Evolutionary conservation across 768 basidiomycete genomes (phyloP).

Genomic region (Crucibulum laeve): DNA sequence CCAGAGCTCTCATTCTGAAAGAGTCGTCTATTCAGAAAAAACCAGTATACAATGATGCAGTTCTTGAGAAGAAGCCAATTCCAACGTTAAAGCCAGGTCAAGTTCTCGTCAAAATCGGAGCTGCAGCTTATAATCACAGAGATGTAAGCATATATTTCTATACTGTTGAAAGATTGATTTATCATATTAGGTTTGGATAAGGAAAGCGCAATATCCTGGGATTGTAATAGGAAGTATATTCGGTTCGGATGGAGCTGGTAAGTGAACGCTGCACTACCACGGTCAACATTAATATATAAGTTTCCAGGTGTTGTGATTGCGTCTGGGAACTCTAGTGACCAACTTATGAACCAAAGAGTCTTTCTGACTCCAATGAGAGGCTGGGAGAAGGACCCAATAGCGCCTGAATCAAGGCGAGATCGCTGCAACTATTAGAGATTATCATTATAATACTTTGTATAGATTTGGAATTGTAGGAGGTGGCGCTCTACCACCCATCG

Average conservation of each 20-base stretch:
- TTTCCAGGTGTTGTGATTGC: constrained; percentile 58
- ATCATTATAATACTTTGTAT: background rate
- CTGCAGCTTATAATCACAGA: constrained; percentile 75
- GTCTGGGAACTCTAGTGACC: constrained; percentile 46
- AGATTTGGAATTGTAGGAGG: constrained; percentile 73
- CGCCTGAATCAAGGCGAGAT: constrained; percentile 58
- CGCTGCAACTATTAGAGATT: constrained; percentile 1
- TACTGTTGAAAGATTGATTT: background rate
- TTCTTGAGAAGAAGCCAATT: constrained; percentile 45
- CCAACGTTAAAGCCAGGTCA: constrained; percentile 50
- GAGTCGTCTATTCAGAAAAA: constrained; percentile 31
- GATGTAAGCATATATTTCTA: constrained; percentile 39
- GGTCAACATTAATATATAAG: background rate
- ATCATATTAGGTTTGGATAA: constrained; percentile 62
- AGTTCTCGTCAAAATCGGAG: constrained; percentile 62
- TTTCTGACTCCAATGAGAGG: constrained; percentile 75
- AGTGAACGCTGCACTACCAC: constrained; percentile 8
- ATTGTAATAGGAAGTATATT: constrained; percentile 56
- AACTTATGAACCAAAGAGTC: constrained; percentile 58
- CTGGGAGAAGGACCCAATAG: constrained; percentile 63
- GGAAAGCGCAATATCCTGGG: constrained; percentile 62
- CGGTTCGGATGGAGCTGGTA: constrained; percentile 75
- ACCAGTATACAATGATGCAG: constrained; percentile 53
- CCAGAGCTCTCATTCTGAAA: constrained; percentile 45
- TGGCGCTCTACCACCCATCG: constrained; percentile 44